phyloP scores from a whole-genome alignment of 805 yeast genomes.

The Lipomyces chichibuensis region DNA sequence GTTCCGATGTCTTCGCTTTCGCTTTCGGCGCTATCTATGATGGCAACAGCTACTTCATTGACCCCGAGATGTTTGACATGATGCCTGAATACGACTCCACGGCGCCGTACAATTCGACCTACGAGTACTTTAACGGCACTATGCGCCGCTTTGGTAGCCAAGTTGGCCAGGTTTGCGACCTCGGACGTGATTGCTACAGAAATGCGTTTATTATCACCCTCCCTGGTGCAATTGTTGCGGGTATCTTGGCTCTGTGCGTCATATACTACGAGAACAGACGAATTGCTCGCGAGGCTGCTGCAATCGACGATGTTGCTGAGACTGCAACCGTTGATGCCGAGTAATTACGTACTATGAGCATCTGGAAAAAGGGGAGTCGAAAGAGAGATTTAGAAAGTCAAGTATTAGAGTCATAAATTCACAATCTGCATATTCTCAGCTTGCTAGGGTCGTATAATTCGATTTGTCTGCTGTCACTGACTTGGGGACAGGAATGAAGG shows the following conservation, averaged over 20 bases:
- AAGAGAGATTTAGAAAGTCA: neutral
- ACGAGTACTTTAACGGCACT: conserved; percentile 19
- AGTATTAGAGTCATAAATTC: neutral
- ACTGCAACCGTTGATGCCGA: neutral
- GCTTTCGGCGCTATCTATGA: conserved; percentile 70
- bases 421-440: neutral
- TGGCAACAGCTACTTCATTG: conserved; percentile 42
- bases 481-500: neutral
- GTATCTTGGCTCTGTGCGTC: conserved; percentile 19
- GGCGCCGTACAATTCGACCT: conserved; percentile 8
- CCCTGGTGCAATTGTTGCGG: conserved; percentile 28
- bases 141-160: conserved; percentile 30
- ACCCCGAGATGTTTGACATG: conserved; percentile 7
- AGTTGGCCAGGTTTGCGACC: conserved; percentile 32
- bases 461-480: neutral
- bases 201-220: conserved; percentile 33
- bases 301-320: neutral
- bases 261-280: conserved; percentile 19
- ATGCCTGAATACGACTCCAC: conserved; percentile 17
- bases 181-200: conserved; percentile 32
- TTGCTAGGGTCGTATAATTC: neutral
- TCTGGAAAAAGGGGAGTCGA: neutral
- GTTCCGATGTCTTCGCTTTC: conserved; percentile 55
- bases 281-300: neutral
- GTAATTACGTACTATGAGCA: neutral